phyloP scores from a whole-genome alignment of 75 land plant genomes.

The Larix kaempferi region DNA sequence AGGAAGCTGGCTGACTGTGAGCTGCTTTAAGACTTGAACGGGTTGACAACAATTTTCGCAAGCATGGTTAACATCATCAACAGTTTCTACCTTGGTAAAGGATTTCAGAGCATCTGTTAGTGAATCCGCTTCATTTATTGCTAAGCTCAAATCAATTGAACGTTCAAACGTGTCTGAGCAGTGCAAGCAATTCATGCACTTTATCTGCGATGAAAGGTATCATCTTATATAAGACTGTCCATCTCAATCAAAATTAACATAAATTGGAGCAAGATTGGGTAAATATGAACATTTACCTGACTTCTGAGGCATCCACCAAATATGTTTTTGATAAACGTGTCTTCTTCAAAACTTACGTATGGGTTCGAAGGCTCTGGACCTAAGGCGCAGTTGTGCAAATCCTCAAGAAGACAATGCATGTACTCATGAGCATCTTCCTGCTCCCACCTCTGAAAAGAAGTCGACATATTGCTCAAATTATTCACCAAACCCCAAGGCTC shows the following conservation, averaged over 20 bases:
- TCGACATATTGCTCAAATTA: slow-evolving; percentile 45
- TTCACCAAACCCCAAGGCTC: slow-evolving; percentile 44
- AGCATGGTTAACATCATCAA: slow-evolving; percentile 43
- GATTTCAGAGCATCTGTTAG: slow-evolving; percentile 47
- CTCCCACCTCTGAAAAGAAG: slow-evolving; percentile 35
- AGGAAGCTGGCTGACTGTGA: slow-evolving; percentile 54
- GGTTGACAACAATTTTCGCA: slow-evolving; percentile 61
- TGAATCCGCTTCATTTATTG: slow-evolving; percentile 52
- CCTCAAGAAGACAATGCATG: slow-evolving; percentile 66
- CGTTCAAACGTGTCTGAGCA: slow-evolving; percentile 68
- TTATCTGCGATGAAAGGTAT: slow-evolving; percentile 34
- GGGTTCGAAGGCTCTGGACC: slow-evolving; percentile 9
- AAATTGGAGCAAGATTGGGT: background rate
- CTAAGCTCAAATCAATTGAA: slow-evolving; percentile 69
- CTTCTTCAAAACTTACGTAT: slow-evolving; percentile 8
- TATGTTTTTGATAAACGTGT: slow-evolving; percentile 45
- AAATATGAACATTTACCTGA: slow-evolving; percentile 33
- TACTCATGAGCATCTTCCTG: slow-evolving; percentile 98
- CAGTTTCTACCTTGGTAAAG: slow-evolving; percentile 53
- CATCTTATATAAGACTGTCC: background rate
- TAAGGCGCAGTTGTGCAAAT: slow-evolving; percentile 36
- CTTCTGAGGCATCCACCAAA: slow-evolving; percentile 89
- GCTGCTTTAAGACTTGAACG: slow-evolving; percentile 59
- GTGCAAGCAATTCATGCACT: slow-evolving; percentile 53
- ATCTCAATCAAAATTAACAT: background rate